Evolutionary conservation across 2,329 filamentous ascomycete species (phyloP).

Genomic region (Pseudocercospora crystallina): DNA sequence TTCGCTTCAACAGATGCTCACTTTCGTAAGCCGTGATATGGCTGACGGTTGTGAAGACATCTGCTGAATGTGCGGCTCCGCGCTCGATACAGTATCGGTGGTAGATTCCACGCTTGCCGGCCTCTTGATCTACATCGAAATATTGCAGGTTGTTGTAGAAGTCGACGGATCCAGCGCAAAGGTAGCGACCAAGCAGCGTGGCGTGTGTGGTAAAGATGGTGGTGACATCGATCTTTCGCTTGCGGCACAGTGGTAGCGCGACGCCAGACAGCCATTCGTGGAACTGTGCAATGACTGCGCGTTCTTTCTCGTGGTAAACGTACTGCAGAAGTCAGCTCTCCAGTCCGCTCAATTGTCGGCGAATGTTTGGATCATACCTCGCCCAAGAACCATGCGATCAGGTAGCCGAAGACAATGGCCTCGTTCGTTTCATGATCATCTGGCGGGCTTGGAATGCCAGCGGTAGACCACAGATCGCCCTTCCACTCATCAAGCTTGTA

Average conservation of each 20-base stretch:
- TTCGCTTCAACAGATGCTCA: constrained; percentile 94
- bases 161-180: constrained; percentile 95
- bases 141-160: constrained; percentile 99
- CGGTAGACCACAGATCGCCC: constrained; percentile 86
- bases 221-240: constrained; percentile 90
- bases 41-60: constrained; percentile 98
- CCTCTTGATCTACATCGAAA: constrained; percentile 95
- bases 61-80: constrained; percentile 83
- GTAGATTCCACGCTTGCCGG: constrained; percentile 97
- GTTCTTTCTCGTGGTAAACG: constrained; percentile 86
- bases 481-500: constrained; percentile 95
- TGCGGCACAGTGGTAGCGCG: constrained; percentile 86
- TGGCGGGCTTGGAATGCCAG: constrained; percentile 89
- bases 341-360: constrained; percentile 9
- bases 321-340: constrained; percentile 58
- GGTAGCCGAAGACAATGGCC: constrained; percentile 93
- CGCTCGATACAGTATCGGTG: constrained; percentile 98
- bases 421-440: constrained; percentile 95
- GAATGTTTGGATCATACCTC: constrained; percentile 62
- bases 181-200: constrained; percentile 89
- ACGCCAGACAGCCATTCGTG: constrained; percentile 98
- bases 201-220: constrained; percentile 99
- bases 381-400: constrained; percentile 96
- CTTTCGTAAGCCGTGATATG: constrained; percentile 98
- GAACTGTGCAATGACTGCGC: constrained; percentile 94